Base-by-base conservation (phyloP, 2,329 filamentous ascomycete genomes). In the Pseudopyrenochaeta lycopersici region DNA sequence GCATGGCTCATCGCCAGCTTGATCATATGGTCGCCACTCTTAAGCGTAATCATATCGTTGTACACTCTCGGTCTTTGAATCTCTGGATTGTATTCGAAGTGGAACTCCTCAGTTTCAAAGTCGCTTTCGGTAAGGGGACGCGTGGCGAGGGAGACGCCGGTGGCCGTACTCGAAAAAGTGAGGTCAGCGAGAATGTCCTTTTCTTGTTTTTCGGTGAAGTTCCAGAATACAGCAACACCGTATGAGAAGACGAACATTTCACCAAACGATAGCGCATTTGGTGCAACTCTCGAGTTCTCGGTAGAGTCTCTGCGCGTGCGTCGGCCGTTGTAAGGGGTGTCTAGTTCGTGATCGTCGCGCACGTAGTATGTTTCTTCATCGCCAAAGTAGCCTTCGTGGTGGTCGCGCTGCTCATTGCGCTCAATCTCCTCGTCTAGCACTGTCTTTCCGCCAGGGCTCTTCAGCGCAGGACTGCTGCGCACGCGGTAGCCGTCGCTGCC, bases 191-290 rank as follows among this genome's bases (percentile, higher is more conserved):
- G 84, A 41, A 98, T 91, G 67, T 97, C 93, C 76, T 97, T 97
- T 75, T 99, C 95, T 74, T 99, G 95, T 61, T 89, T 86, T 75
- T 97, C 93, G 10, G 91, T 94, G 67, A 99, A 97, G 75, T 99
- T 99, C 95, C 95, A 99, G 74, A 99, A 97, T 4, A 99, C 95
- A 0, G 95, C 94, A 0, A 99, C 94, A 17, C 95, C 95, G 71
- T 99, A 99, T 14, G 91, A 94, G 76, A 96, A 98, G 66, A 99
- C 89, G 72, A 97, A 98, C 86, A 98, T 91, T 77, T 99, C 95
- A 36, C 91, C 94, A 71, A 96, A 92, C 50, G 88, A 84, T 68
- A 94, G 88, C 31, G 88, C 86, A 70, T 92, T 87, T 5, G 90
- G 85, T 1, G 85, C 85, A 20, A 91, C 82, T 23, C 85, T 83